Conservation (phyloP, 345 rosid species). For the Lepidium sativum region DNA sequence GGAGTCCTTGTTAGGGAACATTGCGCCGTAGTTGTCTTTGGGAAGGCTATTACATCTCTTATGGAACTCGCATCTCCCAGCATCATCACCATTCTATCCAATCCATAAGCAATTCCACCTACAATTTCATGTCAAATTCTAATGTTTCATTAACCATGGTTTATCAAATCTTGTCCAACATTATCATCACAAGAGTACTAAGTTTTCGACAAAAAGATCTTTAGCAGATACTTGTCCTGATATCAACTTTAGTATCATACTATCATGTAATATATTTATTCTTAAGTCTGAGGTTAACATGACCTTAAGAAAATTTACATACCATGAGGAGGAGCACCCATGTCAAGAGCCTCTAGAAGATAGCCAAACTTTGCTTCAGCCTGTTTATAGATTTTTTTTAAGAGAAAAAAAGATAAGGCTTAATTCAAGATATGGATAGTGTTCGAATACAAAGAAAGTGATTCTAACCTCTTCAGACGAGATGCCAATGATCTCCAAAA, state of each 20-base stretch:
- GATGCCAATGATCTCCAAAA: slow-evolving; percentile 76
- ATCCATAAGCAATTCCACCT: slow-evolving; percentile 94
- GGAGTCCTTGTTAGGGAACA: slow-evolving; percentile 90
- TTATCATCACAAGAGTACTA: not conserved
- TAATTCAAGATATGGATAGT: not conserved
- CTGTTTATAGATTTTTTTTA: slow-evolving; percentile 27
- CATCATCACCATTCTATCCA: slow-evolving; percentile 91
- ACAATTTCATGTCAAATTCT: slow-evolving; percentile 13
- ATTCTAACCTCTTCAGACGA: slow-evolving; percentile 57
- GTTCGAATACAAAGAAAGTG: not conserved
- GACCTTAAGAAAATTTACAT: not conserved
- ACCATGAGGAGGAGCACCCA: slow-evolving; percentile 99
- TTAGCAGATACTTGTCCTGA: not conserved
- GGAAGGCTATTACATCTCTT: slow-evolving; percentile 94
- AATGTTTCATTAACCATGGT: slow-evolving; percentile 1
- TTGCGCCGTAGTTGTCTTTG: slow-evolving; percentile 87
- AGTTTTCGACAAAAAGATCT: not conserved
- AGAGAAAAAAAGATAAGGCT: not conserved
- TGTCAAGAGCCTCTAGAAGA: slow-evolving; percentile 92
- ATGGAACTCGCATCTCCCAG: slow-evolving; percentile 71
- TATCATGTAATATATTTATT: not conserved
- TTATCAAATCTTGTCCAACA: slow-evolving; percentile 2
- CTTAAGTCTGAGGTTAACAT: not conserved
- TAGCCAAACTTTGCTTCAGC: slow-evolving; percentile 95
- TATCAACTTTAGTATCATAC: no score